Conservation (phyloP, 495 filamentous ascomycete species). For the Pyrenula aspistea region DNA sequence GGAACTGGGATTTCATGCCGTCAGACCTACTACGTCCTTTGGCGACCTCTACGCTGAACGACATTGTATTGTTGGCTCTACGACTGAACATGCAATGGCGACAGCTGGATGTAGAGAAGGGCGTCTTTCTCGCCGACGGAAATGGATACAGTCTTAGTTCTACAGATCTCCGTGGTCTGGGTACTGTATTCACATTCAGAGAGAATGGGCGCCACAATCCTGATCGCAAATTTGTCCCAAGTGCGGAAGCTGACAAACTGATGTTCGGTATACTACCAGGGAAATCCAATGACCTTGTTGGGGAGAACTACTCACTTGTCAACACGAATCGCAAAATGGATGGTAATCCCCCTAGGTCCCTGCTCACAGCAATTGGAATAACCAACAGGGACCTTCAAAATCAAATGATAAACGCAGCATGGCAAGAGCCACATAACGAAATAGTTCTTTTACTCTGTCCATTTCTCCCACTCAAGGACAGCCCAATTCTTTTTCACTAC, state of each 20-base stretch:
- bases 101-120: constrained; percentile 15
- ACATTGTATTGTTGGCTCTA: constrained; percentile 16
- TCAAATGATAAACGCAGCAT: too few relatives aligned
- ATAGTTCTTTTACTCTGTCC: too few relatives aligned
- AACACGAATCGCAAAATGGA: too few relatives aligned
- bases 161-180: constrained; percentile 12
- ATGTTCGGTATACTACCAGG: constrained; percentile 10
- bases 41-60: constrained; percentile 13
- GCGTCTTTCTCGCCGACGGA: constrained; percentile 18
- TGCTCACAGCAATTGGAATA: too few relatives aligned
- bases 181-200: constrained; percentile 11
- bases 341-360: too few relatives aligned
- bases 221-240: constrained; percentile 1
- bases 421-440: too few relatives aligned
- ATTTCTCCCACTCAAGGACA: too few relatives aligned
- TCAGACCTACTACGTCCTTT: constrained; percentile 19
- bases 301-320: too few relatives aligned
- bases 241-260: constrained; percentile 7
- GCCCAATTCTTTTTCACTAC: too few relatives aligned
- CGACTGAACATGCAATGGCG: constrained; percentile 22
- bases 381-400: too few relatives aligned
- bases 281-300: too few relatives aligned
- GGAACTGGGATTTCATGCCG: constrained; percentile 21
- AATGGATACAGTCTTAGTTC: constrained; percentile 17
- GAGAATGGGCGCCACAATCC: neutral